Conservation (phyloP, 2,329 filamentous ascomycete genomes). For the Aspergillus sp. region DNA sequence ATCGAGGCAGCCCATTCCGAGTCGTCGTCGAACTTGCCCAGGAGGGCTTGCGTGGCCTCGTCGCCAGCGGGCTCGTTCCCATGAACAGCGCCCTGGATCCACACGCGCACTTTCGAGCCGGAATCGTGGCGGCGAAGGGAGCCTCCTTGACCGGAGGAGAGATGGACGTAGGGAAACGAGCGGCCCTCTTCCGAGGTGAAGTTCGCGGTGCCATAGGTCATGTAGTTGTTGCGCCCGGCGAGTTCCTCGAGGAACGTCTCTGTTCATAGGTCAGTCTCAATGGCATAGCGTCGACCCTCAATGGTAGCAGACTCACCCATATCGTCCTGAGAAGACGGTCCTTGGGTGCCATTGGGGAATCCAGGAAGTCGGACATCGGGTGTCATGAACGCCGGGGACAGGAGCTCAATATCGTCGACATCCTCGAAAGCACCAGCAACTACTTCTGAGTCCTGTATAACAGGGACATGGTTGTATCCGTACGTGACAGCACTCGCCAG, state of each 20-base stretch:
- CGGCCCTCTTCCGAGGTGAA: conserved; percentile 7
- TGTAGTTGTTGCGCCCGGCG: conserved; percentile 4
- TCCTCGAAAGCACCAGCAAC: conserved; percentile 1
- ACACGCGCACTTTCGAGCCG: conserved; percentile 3
- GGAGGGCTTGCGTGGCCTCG: conserved; percentile 6
- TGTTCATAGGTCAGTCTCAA: not conserved
- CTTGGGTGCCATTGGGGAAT: conserved; percentile 7
- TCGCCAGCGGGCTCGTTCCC: conserved; percentile 7
- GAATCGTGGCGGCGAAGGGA: not conserved
- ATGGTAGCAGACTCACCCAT: not conserved
- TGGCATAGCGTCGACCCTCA: not conserved
- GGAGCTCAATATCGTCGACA: not conserved
- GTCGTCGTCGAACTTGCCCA: conserved; percentile 4
- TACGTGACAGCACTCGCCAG: not conserved
- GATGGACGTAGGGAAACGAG: conserved; percentile 5
- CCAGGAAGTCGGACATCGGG: conserved; percentile 7
- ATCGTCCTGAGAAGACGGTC: conserved; percentile 3
- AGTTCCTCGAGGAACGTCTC: conserved; percentile 5
- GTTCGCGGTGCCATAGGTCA: conserved; percentile 4
- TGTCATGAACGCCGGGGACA: conserved; percentile 4
- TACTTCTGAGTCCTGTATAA: not conserved
- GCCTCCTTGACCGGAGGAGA: not conserved
- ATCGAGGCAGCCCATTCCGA: not conserved
- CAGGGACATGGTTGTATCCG: conserved; percentile 7
- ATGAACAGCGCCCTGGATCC: conserved; percentile 8